Evolutionary conservation across 805 yeast genomes (phyloP), one percentile per base, ranked within the genome.

Genomic region (Nakazawaea ambrosiae): DNA sequence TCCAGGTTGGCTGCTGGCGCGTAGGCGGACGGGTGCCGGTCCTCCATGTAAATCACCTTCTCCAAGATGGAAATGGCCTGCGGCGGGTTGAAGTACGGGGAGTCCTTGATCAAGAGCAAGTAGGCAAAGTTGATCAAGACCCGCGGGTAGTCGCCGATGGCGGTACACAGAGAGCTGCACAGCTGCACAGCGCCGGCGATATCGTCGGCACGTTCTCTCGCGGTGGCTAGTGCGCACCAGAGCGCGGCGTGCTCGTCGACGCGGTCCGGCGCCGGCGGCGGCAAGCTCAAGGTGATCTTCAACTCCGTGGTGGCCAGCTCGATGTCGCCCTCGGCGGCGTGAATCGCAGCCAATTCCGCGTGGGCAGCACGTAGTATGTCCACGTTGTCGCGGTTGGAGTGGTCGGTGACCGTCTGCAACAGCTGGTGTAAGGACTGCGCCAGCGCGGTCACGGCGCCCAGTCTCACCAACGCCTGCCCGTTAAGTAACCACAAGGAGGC

Each of bases 271-370:
- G 70, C 62, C 10, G 75, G 71, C 4, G 73, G 65, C 1, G 78
- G 75, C 23, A 75, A 54, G 20, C 71, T 58, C 33, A 75, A 53
- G 1, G 79, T 73, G 1, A 68, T 65, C 14, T 66, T 63, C 27
- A 76, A 49, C 49, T 77, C 81, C 7, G 61, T 52, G 8, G 67
- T 63, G n/a, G 75, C 70, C 33, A 57, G 47, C 38, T 73, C 76
- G 27, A 66, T 57, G 46, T 74, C 66, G 14, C 70, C 70, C 20
- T 73, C 72, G 6, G 68, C 61, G 1, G 71, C 66, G 2, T 74
- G 72, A n/a, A 76, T 58, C 4, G 71, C 69, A 0, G 79, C 81
- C 33, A 77, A 55, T 46, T 74, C 78, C 4, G 73, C 66, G 54
- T 74, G 80, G 3, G 71, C 68, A 12, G 68, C 60, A 37, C 78